Evolutionary conservation across 305 asterid species (phyloP).

Genomic region (Fraxinus xanthoxyloides): DNA sequence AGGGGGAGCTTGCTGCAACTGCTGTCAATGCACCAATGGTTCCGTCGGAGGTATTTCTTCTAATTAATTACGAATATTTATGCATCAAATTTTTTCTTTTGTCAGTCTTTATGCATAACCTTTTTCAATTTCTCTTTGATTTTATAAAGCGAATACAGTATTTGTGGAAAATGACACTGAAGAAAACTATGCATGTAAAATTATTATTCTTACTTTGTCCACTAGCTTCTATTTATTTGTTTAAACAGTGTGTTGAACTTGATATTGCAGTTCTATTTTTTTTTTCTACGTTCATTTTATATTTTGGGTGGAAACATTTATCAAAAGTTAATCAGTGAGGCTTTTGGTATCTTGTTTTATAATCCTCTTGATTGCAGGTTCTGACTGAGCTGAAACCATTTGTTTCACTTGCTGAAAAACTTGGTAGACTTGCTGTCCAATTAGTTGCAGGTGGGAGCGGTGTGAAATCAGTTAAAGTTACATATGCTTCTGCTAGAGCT

Average conservation of each 20-base stretch:
- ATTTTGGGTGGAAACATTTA: neutral
- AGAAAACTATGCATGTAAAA: too few relatives aligned
- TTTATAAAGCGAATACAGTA: too few relatives aligned
- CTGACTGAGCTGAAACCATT: slow-evolving; percentile 78
- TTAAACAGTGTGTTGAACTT: neutral
- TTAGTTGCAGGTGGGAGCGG: slow-evolving; percentile 90
- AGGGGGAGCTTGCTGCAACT: too few relatives aligned
- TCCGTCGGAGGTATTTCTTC: too few relatives aligned
- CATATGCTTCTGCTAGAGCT: slow-evolving; percentile 78
- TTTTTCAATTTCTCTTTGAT: too few relatives aligned
- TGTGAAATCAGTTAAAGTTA: slow-evolving; percentile 66
- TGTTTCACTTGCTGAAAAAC: slow-evolving; percentile 81
- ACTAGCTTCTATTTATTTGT: neutral
- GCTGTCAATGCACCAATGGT: too few relatives aligned
- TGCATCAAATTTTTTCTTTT: too few relatives aligned
- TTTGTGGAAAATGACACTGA: too few relatives aligned
- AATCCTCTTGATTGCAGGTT: slow-evolving; percentile 47
- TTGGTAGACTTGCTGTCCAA: slow-evolving; percentile 89
- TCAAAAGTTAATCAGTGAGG: neutral
- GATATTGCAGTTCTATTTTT: neutral
- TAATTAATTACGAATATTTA: too few relatives aligned
- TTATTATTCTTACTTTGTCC: neutral
- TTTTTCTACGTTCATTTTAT: neutral
- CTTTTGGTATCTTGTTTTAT: neutral
- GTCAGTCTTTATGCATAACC: too few relatives aligned